A percentile compares a stretch with the other conserved stretches of the same genome.
Evolutionary conservation across 495 filamentous ascomycete genomes (phyloP).

Genomic region (Parmelia sp.): DNA sequence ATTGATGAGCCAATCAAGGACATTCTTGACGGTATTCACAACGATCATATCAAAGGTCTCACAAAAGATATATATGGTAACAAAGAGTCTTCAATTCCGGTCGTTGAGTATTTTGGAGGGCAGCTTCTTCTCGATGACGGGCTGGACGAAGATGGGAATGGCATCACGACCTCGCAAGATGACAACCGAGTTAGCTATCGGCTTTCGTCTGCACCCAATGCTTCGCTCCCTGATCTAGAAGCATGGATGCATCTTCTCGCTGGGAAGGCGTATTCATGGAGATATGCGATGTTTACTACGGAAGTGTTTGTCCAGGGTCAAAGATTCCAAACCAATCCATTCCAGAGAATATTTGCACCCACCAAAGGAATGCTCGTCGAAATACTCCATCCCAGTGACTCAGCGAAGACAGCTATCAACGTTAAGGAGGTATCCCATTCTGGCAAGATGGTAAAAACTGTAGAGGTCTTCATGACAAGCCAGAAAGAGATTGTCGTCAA

Average conservation of each 20-base stretch:
- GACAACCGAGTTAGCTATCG: slow-evolving; percentile 71
- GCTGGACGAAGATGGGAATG: slow-evolving; percentile 64
- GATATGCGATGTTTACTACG: slow-evolving; percentile 93
- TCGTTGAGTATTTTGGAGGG: slow-evolving; percentile 92
- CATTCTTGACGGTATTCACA: slow-evolving; percentile 83
- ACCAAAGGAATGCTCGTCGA: slow-evolving; percentile 82
- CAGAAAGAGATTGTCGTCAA: slow-evolving; percentile 75
- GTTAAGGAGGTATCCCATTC: slow-evolving; percentile 63
- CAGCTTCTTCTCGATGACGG: slow-evolving; percentile 50
- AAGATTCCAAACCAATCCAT: slow-evolving; percentile 93
- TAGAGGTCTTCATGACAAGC: slow-evolving; percentile 70
- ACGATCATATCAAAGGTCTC: slow-evolving; percentile 72
- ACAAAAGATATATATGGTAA: slow-evolving; percentile 73
- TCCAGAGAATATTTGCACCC: slow-evolving; percentile 83
- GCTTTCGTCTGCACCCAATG: slow-evolving; percentile 63
- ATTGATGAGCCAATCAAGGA: slow-evolving; percentile 91
- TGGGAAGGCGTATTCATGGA: slow-evolving; percentile 79
- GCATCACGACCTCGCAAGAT: slow-evolving; percentile 70
- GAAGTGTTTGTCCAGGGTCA: slow-evolving; percentile 93
- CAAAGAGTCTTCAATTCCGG: slow-evolving; percentile 67
- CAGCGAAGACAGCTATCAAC: slow-evolving; percentile 69
- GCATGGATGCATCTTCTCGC: slow-evolving; percentile 85
- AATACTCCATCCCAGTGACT: slow-evolving; percentile 69
- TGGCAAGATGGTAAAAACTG: slow-evolving; percentile 69
- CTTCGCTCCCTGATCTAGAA: slow-evolving; percentile 66